Conservation (phyloP, 768 basidiomycete species). For the Boletus rubropictus region DNA sequence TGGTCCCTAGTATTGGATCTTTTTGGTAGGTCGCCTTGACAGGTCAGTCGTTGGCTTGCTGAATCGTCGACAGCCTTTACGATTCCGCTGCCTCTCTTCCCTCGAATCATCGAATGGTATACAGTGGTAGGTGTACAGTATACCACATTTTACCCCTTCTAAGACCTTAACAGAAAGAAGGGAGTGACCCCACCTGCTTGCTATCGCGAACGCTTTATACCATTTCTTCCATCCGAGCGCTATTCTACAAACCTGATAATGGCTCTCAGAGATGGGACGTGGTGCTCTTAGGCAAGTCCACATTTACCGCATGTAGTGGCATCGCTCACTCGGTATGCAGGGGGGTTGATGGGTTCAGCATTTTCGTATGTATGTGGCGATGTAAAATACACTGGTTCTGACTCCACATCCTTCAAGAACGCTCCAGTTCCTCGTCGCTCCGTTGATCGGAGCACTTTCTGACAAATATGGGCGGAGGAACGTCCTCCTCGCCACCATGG, state of each 20-base stretch:
- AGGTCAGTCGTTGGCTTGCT: slow-evolving; percentile 1
- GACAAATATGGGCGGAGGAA: slow-evolving; percentile 87
- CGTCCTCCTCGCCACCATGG: slow-evolving; percentile 80
- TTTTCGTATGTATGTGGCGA: slow-evolving; percentile 66
- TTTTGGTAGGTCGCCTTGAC: slow-evolving; percentile 41
- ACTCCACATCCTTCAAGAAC: slow-evolving; percentile 44
- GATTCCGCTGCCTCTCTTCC: slow-evolving; percentile 93
- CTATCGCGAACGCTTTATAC: slow-evolving; percentile 63
- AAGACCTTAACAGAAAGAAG: slow-evolving; percentile 52
- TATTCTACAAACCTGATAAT: slow-evolving; percentile 53
- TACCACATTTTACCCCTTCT: neutral
- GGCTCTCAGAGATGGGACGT: slow-evolving; percentile 87
- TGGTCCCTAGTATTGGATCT: slow-evolving; percentile 87
- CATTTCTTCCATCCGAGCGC: slow-evolving; percentile 60
- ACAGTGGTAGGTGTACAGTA: slow-evolving; percentile 45
- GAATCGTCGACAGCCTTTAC: slow-evolving; percentile 64
- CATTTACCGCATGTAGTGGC: neutral
- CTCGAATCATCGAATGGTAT: slow-evolving; percentile 95
- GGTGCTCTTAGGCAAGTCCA: slow-evolving; percentile 73
- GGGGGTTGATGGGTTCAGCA: slow-evolving; percentile 87
- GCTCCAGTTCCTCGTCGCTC: slow-evolving; percentile 79
- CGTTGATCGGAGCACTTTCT: slow-evolving; percentile 74
- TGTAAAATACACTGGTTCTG: slow-evolving; percentile 31
- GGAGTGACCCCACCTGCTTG: slow-evolving; percentile 62
- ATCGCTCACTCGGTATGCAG: slow-evolving; percentile 31